Percentiles rank a stretch among this genome's conserved stretches.
Conservation (phyloP, 805 yeast genomes). For the Starmerella vaccinii region DNA sequence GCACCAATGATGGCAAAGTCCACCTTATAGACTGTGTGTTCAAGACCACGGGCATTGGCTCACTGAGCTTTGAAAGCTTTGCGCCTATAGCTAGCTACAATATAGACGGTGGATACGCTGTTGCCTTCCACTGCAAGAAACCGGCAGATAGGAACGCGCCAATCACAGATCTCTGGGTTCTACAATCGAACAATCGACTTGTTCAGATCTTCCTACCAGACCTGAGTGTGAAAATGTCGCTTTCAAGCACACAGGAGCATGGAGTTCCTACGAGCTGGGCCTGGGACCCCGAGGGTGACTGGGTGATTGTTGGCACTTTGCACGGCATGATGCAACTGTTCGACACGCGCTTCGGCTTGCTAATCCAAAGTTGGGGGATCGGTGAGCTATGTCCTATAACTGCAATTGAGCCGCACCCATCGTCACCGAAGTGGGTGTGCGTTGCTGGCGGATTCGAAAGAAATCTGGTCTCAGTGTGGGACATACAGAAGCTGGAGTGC, state of each 20-base stretch:
- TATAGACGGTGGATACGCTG: conserved; percentile 34
- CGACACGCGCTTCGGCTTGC: conserved; percentile 62
- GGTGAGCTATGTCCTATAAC: conserved; percentile 42
- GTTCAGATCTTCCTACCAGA: conserved; percentile 46
- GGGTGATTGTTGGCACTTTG: conserved; percentile 67
- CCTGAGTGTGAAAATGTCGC: conserved; percentile 36
- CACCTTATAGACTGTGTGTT: conserved; percentile 28
- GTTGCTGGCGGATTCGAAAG: conserved; percentile 58
- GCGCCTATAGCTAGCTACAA: conserved; percentile 1
- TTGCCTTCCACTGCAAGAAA: conserved; percentile 32
- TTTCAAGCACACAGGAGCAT: conserved; percentile 49
- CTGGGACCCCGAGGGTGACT: conserved; percentile 42
- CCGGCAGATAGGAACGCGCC: neutral
- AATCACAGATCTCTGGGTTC: conserved; percentile 14
- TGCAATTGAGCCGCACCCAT: conserved; percentile 39
- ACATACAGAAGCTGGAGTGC: conserved; percentile 54
- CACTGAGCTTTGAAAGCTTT: conserved; percentile 7
- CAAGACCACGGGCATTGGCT: conserved; percentile 14
- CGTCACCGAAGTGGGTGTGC: conserved; percentile 39
- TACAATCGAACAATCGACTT: conserved; percentile 23
- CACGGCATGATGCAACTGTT: conserved; percentile 67
- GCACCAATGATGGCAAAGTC: conserved; percentile 40
- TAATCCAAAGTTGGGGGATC: conserved; percentile 54
- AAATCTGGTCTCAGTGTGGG: conserved; percentile 63
- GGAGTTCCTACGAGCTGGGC: conserved; percentile 59